Conservation (phyloP, 345 rosid genomes). For the Citrus sp. region DNA sequence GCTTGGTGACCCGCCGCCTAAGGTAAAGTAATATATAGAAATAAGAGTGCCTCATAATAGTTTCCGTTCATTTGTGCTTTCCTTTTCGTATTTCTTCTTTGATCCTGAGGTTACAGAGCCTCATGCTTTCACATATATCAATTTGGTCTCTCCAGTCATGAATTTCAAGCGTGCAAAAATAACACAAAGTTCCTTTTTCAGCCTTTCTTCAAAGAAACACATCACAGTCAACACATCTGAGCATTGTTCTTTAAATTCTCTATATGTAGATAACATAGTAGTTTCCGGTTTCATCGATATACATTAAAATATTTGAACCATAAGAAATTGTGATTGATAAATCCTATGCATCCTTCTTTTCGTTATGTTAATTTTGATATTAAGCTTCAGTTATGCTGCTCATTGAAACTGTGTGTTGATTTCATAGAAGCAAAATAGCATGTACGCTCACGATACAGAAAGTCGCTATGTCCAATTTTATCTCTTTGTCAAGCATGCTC, state of each 20-base stretch:
- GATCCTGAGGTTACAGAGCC: constrained; percentile 11
- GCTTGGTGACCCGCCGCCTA: constrained; percentile 58
- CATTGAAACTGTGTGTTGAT: not conserved
- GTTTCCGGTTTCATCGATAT: constrained; percentile 13
- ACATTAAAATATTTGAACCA: constrained; percentile 3
- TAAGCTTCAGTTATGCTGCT: not conserved
- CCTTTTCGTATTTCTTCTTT: constrained; percentile 7
- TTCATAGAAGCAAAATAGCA: not conserved
- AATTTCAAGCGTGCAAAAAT: constrained; percentile 27
- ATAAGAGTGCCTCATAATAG: constrained; percentile 17
- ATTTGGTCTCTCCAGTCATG: constrained; percentile 15
- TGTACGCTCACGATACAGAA: not conserved
- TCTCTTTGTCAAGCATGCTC: not conserved
- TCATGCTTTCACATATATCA: constrained; percentile 27
- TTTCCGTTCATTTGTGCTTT: constrained; percentile 19
- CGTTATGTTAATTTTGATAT: not conserved
- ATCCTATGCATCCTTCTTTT: not conserved
- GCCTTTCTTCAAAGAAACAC: not conserved
- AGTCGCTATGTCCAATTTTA: not conserved
- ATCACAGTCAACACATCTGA: constrained; percentile 1
- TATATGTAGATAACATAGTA: not conserved
- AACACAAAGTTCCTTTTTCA: constrained; percentile 1
- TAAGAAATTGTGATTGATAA: constrained; percentile 5
- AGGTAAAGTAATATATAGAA: constrained; percentile 40
- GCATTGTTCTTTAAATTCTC: not conserved